A percentile compares a stretch with the other conserved stretches of the same genome.
Conservation (phyloP, 2,329 filamentous ascomycete species). For the Berkeleyomyces basicola region DNA sequence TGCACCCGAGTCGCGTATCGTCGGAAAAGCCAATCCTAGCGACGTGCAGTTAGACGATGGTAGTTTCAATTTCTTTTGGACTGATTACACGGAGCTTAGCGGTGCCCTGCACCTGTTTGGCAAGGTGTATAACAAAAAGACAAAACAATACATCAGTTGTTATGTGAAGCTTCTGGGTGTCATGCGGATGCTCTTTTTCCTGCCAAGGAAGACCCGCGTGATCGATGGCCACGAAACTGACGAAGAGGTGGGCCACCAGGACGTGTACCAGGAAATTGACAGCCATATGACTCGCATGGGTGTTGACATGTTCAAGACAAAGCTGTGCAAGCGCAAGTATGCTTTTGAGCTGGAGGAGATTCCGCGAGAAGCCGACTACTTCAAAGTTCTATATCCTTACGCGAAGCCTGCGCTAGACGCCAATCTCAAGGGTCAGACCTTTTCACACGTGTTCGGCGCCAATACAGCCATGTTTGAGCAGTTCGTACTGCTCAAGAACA, state of each 20-base stretch:
- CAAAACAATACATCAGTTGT: constrained; percentile 65
- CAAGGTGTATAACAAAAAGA: constrained; percentile 83
- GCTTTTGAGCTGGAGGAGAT: constrained; percentile 82
- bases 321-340: constrained; percentile 76
- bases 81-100: constrained; percentile 84
- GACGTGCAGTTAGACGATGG: constrained; percentile 91
- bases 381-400: constrained; percentile 94
- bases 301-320: constrained; percentile 85
- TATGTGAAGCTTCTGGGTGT: constrained; percentile 96
- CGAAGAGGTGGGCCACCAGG: constrained; percentile 68
- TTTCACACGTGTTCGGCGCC: constrained; percentile 82
- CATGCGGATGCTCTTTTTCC: constrained; percentile 77
- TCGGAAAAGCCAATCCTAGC: constrained; percentile 64
- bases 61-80: constrained; percentile 89
- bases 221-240: constrained; percentile 48
- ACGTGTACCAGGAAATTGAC: constrained; percentile 84
- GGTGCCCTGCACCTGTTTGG: constrained; percentile 88
- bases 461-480: constrained; percentile 94
- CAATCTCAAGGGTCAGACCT: constrained; percentile 65
- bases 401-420: constrained; percentile 48
- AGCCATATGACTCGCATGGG: constrained; percentile 72
- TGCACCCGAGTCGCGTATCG: constrained; percentile 35
- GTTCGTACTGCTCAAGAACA: constrained; percentile 95
- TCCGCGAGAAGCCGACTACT: constrained; percentile 75
- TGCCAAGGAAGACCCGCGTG: constrained; percentile 53